These are phyloP conservation scores for Suillus tomentosus DNA, from an alignment of 768 basidiomycete species.

Conservation along the genomic window DNA sequence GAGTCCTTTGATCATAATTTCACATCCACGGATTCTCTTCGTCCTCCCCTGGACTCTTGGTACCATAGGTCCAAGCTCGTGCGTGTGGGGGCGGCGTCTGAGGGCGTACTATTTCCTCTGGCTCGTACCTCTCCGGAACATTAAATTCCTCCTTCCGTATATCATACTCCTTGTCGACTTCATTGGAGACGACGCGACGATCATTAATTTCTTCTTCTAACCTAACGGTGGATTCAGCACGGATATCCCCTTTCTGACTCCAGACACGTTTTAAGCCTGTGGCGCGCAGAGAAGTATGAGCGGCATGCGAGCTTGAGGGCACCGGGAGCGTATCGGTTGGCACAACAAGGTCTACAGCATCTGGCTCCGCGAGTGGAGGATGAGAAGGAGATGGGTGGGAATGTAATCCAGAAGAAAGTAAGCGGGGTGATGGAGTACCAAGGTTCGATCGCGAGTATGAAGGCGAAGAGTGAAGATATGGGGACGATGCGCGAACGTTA, in stretches of 20 bases:
- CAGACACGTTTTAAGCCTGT: slow-evolving; percentile 29
- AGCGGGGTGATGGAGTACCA: slow-evolving; percentile 11
- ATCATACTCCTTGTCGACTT: slow-evolving; percentile 7
- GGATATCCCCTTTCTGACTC: slow-evolving; percentile 17
- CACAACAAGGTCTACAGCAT: slow-evolving; percentile 90
- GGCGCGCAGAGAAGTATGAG: slow-evolving; percentile 21
- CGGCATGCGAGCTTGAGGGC: slow-evolving; percentile 18
- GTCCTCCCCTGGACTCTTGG: slow-evolving; percentile 19
- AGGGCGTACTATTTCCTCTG: slow-evolving; percentile 14
- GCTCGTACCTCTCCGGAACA: slow-evolving; percentile 1
- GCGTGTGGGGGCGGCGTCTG: slow-evolving; percentile 26
- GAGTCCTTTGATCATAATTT: not conserved
- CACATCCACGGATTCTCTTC: slow-evolving; percentile 32
- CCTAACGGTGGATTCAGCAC: too few species aligned
- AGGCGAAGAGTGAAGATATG: slow-evolving; percentile 17
- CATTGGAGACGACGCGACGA: slow-evolving; percentile 11
- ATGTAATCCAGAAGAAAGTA: not conserved
- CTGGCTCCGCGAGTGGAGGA: slow-evolving; percentile 39
- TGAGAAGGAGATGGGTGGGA: slow-evolving; percentile 10
- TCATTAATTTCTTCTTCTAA: slow-evolving; percentile 2
- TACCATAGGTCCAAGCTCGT: slow-evolving; percentile 13
- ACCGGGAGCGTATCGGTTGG: slow-evolving; percentile 20
- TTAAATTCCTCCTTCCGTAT: not conserved
- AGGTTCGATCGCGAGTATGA: slow-evolving; percentile 17
- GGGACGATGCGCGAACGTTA: slow-evolving; percentile 18